phyloP scores from a whole-genome alignment of 2,329 filamentous ascomycete species.

The Zymoseptoria ardabiliae region DNA sequence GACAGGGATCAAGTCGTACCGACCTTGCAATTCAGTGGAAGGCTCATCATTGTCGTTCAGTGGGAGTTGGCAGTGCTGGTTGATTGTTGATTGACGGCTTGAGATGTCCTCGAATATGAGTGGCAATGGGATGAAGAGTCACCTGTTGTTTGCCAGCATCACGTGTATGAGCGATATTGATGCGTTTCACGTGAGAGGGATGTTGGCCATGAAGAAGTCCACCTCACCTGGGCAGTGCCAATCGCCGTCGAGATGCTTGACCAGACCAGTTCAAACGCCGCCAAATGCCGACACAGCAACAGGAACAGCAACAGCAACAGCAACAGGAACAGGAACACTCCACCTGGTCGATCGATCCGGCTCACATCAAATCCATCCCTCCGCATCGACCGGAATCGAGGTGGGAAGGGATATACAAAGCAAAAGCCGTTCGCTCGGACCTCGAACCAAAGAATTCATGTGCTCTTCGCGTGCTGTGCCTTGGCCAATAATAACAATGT shows the following conservation, averaged over 20 bases:
- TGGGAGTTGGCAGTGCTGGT: not conserved
- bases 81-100: not conserved
- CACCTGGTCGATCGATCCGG: no score
- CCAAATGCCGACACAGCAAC: not conserved
- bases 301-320: no score
- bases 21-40: slow-evolving; percentile 15
- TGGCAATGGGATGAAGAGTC: not conserved
- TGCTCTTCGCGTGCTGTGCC: no score
- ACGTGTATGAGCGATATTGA: not conserved
- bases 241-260: not conserved
- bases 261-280: not conserved
- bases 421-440: no score
- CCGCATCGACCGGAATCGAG: no score
- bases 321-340: no score
- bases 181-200: not conserved
- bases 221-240: no score
- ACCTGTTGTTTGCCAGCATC: not conserved
- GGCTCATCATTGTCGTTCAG: slow-evolving; percentile 3
- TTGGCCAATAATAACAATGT: no score
- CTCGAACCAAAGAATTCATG: no score
- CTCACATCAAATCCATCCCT: no score
- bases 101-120: not conserved
- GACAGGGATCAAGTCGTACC: not conserved
- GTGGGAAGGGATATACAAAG: no score
- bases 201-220: no score